Conservation (phyloP, 192 early-diverging fungal genomes). For the Linnemannia zychae region DNA sequence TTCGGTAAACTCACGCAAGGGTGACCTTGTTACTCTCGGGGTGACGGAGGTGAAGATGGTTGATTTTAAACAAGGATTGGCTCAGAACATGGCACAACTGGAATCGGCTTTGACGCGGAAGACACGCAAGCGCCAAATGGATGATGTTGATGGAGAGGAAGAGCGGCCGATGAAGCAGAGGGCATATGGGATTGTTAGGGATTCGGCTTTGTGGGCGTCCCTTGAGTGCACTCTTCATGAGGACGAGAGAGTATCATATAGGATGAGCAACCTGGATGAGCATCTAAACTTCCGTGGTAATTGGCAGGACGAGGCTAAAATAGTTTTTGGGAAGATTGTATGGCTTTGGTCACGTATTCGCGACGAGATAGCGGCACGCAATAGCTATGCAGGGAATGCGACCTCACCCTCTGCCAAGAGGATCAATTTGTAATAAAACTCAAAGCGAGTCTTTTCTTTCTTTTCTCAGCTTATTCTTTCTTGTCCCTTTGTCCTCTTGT, state of each 20-base stretch:
- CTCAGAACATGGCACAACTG: conserved; percentile 29
- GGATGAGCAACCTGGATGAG: conserved; percentile 3
- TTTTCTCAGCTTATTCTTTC: too few species aligned
- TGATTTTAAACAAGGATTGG: neutral
- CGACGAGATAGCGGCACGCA: conserved; percentile 19
- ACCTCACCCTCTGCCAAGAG: neutral
- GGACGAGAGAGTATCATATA: conserved; percentile 5
- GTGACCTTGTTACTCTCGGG: neutral
- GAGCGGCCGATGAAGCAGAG: conserved; percentile 4
- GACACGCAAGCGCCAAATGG: conserved; percentile 17
- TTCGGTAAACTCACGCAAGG: conserved; percentile 18
- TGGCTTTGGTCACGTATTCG: conserved; percentile 41
- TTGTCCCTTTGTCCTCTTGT: too few species aligned
- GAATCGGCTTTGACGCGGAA: conserved; percentile 18
- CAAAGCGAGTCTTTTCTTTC: too few species aligned
- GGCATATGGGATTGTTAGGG: conserved; percentile 22
- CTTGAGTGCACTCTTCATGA: conserved; percentile 20
- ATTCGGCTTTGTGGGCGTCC: neutral
- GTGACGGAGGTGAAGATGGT: conserved; percentile 40
- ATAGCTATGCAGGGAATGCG: neutral
- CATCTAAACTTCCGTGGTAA: neutral
- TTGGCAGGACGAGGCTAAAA: conserved; percentile 10
- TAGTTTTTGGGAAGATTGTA: conserved; percentile 10
- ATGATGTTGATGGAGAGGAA: conserved; percentile 28
- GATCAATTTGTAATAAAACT: too few species aligned